Evolutionary conservation across 2,329 filamentous ascomycete genomes (phyloP), one percentile per base, ranked within the genome.

Genomic region (Exophiala sp.): DNA sequence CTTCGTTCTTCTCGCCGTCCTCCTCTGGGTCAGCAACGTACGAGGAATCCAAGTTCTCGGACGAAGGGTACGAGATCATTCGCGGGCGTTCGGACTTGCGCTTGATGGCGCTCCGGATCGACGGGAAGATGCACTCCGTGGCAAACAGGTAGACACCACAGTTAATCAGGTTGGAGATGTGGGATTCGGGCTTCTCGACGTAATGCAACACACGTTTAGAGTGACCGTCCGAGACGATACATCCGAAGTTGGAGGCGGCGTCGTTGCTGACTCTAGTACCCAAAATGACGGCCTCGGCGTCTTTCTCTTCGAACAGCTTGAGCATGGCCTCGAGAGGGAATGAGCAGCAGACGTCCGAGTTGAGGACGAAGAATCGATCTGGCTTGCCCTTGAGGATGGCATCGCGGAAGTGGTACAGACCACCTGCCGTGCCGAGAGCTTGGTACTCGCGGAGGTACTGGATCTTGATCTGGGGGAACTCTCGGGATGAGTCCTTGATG

Each of bases 81-180:
- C 91, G 88, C 10, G 91, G 91, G 41, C 94, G 87, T 71, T 96
- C 90, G 65, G 89, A 87, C 71, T 92, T 90, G 67, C 91, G 90
- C 81, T 96, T 96, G 76, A 97, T 97, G 65, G 92, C 91, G 63
- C 82, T 89, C 70, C 87, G 87, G 72, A 99, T 97, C 63, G 89
- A 89, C 61, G 92, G 92, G 82, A 97, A 97, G 77, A 97, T 95
- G 72, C 87, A 89, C 65, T 96, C 91, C 60, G 91, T 94, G 62
- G 88, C 84, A 75, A 99, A 99, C 66, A 97, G 89, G 77, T 97
- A 99, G 67, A 99, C 91, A 66, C 94, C 94, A 73, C 94, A 97
- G 80, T 97, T 99, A 81, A 99, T 99, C 63, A 99, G 81, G 77
- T 96, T 96, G 68, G 89, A 95, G 74, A 99, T 96, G 74, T 95